These are phyloP conservation scores for Amborella trichopoda DNA, from an alignment of 164 flowering plant genomes.

Conservation along the genomic window DNA sequence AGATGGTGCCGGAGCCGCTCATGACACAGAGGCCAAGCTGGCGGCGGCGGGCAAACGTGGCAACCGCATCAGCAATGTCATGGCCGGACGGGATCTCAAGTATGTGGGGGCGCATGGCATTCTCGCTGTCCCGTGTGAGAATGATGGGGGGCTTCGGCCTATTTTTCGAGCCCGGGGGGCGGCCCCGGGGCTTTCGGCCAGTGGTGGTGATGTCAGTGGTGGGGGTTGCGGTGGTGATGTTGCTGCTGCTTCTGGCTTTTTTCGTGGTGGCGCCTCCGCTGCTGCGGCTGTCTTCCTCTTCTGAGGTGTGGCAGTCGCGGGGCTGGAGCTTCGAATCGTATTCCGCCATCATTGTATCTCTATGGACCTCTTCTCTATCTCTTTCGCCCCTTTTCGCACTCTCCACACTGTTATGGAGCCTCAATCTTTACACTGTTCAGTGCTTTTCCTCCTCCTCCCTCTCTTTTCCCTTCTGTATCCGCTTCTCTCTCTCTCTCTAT, in stretches of 20 bases:
- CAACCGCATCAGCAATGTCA: slow-evolving; percentile 39
- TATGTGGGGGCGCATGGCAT: slow-evolving; percentile 52
- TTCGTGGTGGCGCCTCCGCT: slow-evolving; percentile 9
- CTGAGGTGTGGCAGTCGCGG: slow-evolving; percentile 25
- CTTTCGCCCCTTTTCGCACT: too few species aligned
- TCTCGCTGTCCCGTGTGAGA: slow-evolving; percentile 41
- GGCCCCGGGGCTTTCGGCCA: slow-evolving; percentile 47
- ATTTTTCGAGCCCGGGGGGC: slow-evolving; percentile 78
- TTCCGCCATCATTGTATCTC: too few species aligned
- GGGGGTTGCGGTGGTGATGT: slow-evolving; percentile 4
- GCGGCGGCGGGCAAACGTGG: slow-evolving; percentile 35
- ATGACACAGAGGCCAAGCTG: slow-evolving; percentile 45
- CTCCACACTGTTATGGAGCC: too few species aligned
- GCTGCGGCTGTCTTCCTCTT: slow-evolving; percentile 30
- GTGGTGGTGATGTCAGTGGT: slow-evolving; percentile 4
- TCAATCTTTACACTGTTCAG: too few species aligned
- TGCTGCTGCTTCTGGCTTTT: slow-evolving; percentile 4
- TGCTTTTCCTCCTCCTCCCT: too few species aligned
- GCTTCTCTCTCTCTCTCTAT: too few species aligned
- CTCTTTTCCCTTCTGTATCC: too few species aligned
- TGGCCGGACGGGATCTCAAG: slow-evolving; percentile 44
- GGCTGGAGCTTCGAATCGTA: too few species aligned
- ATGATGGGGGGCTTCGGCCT: slow-evolving; percentile 55
- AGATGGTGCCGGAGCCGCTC: slow-evolving; percentile 48
- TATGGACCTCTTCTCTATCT: too few species aligned